Evolutionary conservation across 192 early-diverging fungal genomes (phyloP).

Genomic region (Polychytrium aggregatum): DNA sequence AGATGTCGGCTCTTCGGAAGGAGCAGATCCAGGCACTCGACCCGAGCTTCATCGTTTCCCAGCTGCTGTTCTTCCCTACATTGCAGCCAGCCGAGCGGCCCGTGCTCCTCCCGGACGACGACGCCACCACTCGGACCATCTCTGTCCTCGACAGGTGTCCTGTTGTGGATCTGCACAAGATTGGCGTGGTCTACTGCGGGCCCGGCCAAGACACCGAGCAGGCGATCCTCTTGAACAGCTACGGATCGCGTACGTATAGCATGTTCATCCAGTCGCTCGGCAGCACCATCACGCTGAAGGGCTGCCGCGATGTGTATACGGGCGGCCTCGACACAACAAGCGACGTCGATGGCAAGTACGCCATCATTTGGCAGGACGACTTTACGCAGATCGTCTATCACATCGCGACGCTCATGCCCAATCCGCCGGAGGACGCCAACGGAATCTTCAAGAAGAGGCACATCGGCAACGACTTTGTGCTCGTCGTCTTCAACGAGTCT

Average conservation of each 20-base stretch:
- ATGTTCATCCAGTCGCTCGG: constrained; percentile 77
- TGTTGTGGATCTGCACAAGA: constrained; percentile 89
- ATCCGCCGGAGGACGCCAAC: constrained; percentile 58
- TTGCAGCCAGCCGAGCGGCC: constrained; percentile 46
- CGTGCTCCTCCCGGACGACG: constrained; percentile 59
- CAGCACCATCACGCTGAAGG: constrained; percentile 52
- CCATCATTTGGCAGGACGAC: constrained; percentile 55
- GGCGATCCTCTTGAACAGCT: constrained; percentile 77
- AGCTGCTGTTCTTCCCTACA: no score
- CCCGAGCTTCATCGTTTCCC: constrained; percentile 41
- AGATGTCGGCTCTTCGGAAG: not conserved
- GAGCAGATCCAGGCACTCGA: constrained; percentile 11
- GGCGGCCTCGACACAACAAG: constrained; percentile 82
- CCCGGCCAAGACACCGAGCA: constrained; percentile 71
- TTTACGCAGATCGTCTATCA: constrained; percentile 86
- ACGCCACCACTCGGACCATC: constrained; percentile 61
- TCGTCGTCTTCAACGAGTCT: constrained; percentile 88
- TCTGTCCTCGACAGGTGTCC: constrained; percentile 77
- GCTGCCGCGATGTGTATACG: constrained; percentile 60
- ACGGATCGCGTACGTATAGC: constrained; percentile 80
- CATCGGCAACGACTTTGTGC: constrained; percentile 95
- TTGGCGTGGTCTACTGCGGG: constrained; percentile 87
- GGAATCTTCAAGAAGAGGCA: constrained; percentile 84
- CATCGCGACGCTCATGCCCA: constrained; percentile 90
- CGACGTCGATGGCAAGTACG: constrained; percentile 75